Base-by-base conservation (phyloP, 306 rosid genomes). In the Quercus suber region DNA sequence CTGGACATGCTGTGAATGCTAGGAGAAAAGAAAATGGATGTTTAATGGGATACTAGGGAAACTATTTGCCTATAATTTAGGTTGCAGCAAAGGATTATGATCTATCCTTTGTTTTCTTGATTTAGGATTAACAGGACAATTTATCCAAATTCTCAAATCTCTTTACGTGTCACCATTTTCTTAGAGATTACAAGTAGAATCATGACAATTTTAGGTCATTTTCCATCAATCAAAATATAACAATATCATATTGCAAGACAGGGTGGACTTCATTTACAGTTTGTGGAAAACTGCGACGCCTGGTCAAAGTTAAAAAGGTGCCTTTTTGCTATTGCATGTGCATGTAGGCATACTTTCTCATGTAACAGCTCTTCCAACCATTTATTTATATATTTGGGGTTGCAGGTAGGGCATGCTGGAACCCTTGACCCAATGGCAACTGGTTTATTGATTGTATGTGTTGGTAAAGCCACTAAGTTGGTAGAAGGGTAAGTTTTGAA, bases 361-460 rank as follows among this genome's bases (percentile, higher is more conserved):
- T 84, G 67, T 49, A 37, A 72, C 73, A 63, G 77, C 69, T 81
- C n/a, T 12, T 55, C 35, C 55, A 49, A 31, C 61, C 49, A 19
- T 23, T 19, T 64, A 71, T 65, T 33, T 28, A n/a, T 37, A n/a
- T 69, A 72, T 49, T 56, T 57, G 75, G 75, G 72, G 63, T 88
- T 85, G 67, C 87, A 94, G 99, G 99, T 94, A 28, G 99, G 99
- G 19, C 99, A 94, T 80, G 97, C 97, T 45, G 99, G 99, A 77
- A 94, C 99, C 52, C 97, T 94, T 84, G 99, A 94, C 78, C 99
- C 99, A 23, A 94, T 94, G 99, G 97, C 99, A 59, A 94, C 97
- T 63, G 99, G 99, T 81, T 89, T 94, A 64, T 90, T 94, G 82
- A 92, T 94, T 78, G 97, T 94, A 41, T 94, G 99, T 85, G 90